Percentiles rank a stretch among this genome's conserved stretches.
phyloP scores from a whole-genome alignment of 352 stramenopile species.

The Globisporangium spiculum region DNA sequence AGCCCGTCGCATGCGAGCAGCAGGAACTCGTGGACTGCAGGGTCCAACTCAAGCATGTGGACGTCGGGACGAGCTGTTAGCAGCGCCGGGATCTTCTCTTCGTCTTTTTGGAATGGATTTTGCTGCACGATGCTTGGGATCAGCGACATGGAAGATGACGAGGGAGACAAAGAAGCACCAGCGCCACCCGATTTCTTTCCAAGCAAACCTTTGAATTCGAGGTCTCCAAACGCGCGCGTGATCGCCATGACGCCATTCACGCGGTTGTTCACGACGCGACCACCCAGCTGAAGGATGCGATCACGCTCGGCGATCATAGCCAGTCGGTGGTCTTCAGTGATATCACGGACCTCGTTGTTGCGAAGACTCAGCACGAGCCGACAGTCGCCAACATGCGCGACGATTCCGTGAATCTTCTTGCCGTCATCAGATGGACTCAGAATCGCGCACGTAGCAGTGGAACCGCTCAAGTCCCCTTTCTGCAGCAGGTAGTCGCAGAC shows the following conservation, averaged over 20 bases:
- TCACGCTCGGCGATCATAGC: conserved; percentile 45
- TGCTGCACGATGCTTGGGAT: conserved; percentile 20
- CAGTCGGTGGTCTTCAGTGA: conserved; percentile 74
- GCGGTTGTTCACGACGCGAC: conserved; percentile 74
- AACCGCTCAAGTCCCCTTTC: conserved; percentile 74
- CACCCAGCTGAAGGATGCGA: conserved; percentile 51
- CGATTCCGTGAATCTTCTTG: conserved; percentile 27
- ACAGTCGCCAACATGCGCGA: conserved; percentile 78
- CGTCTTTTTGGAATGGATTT: conserved; percentile 39
- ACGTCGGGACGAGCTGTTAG: conserved; percentile 60
- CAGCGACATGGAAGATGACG: conserved; percentile 7
- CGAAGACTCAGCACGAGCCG: conserved; percentile 51
- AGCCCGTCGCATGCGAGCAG: conserved; percentile 81
- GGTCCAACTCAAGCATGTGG: conserved; percentile 33
- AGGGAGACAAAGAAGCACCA: conserved; percentile 4
- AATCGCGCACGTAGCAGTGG: conserved; percentile 64
- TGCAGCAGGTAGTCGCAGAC: conserved; percentile 70
- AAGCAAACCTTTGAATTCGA: conserved; percentile 76
- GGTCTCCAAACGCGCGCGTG: conserved; percentile 77
- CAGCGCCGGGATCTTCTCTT: conserved; percentile 51
- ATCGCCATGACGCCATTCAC: conserved; percentile 86
- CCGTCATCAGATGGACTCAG: conserved; percentile 22
- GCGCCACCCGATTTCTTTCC: conserved; percentile 8
- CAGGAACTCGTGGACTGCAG: conserved; percentile 50
- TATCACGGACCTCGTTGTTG: conserved; percentile 33